Base-by-base conservation (phyloP, 352 stramenopile species). In the Phytophthora tentaculata region DNA sequence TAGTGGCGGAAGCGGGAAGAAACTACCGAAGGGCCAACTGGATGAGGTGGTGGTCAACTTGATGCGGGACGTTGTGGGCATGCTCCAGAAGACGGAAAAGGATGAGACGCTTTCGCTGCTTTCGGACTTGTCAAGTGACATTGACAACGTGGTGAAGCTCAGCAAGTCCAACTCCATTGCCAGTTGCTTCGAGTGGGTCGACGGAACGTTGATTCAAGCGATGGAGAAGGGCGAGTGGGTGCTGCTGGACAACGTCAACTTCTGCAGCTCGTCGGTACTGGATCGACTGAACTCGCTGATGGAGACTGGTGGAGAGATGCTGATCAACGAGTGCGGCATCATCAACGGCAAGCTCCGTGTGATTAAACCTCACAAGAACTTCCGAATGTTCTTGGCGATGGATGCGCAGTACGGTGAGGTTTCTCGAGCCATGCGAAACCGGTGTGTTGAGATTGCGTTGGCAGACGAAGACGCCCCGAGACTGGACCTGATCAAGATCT, bases 241-340 rank as follows among this genome's bases (percentile, higher is more conserved):
- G 7, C 74, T 99, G 44, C 80, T 99, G 14, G 97, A 99, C 74
- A 99, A 99, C 71, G 98, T 98, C 17, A 99, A 99, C 77, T 98
- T 99, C 59, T 99, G 98, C 80, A 97, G 96, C 69, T 97, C 98
- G 1, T 99, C 97, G 29, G 98, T 99, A 17, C 83, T 99, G 22
- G 98, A 99, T 88, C 91, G 98, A 35, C 86, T 99, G 23, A 99
- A 99, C 77, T 95, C 98, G 12, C 81, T 99, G 0, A 96, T 99
- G 76, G 98, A 99, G 82, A 98, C 94, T 47, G 93, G 91, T 23
- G 98, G 98, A 39, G 89, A 98, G 60, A 85, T 99, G 39, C 71
- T 99, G 9, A 93, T 99, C 28, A 99, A 98, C 44, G 98, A 99
- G 81, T 99, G 97, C 66, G 98, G 98, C 48, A 84, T 94, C 44